phyloP scores from a whole-genome alignment of 345 rosid genomes.

The Salix brachista region DNA sequence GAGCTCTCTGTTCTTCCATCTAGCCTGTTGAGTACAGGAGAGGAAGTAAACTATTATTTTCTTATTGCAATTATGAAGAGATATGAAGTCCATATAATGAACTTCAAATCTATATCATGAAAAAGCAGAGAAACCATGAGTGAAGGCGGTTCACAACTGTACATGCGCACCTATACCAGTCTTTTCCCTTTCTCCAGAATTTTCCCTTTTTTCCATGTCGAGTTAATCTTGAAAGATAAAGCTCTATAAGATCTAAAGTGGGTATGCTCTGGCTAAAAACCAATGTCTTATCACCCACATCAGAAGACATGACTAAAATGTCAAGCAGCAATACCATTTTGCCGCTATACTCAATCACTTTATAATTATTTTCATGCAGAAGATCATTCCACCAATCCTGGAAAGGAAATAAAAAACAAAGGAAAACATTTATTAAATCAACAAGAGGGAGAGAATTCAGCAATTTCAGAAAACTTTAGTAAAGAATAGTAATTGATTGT shows the following conservation, averaged over 20 bases:
- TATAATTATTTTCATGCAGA: conserved; percentile 66
- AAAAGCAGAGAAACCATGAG: background rate
- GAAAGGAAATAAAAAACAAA: conserved; percentile 1
- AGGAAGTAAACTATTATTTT: conserved; percentile 1
- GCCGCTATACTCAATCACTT: conserved; percentile 72
- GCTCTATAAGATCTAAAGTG: conserved; percentile 92
- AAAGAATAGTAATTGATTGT: background rate
- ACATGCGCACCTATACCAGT: conserved; percentile 89
- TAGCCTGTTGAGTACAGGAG: conserved; percentile 46
- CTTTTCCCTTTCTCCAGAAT: conserved; percentile 93
- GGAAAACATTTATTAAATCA: background rate
- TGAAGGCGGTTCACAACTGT: background rate
- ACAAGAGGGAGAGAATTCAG: background rate
- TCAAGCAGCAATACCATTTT: conserved; percentile 97
- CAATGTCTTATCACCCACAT: conserved; percentile 80
- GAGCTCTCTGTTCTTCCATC: conserved; percentile 98
- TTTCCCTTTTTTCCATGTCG: conserved; percentile 70
- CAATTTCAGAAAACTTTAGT: background rate
- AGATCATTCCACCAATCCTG: conserved; percentile 99
- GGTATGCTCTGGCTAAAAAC: conserved; percentile 99
- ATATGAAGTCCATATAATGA: background rate
- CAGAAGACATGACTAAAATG: conserved; percentile 69
- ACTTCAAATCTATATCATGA: background rate
- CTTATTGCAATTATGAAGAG: background rate
- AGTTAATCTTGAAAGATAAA: conserved; percentile 76